Evolutionary conservation across 148 eudicot genomes (phyloP), one percentile per base, ranked within the genome.

Genomic region (Rhododendron mucronatum): DNA sequence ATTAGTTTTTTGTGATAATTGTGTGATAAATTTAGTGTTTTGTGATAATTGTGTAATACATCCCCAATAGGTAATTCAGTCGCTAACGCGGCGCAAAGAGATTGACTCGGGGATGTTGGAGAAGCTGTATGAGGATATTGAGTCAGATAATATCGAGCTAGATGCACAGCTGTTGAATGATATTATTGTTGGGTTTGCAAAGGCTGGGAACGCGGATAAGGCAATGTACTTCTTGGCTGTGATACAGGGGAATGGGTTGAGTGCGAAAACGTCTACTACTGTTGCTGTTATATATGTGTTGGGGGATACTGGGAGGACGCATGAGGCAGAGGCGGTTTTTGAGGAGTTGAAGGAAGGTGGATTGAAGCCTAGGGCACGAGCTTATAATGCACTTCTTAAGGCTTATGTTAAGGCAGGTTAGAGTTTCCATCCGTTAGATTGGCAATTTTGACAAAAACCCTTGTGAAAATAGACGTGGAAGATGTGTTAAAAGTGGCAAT

Each of bases 311-410:
- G 99, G 99, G 9, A 87, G 98, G 91, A 90, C 94, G 21, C 95
- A 91, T 82, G 99, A 97, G 87, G 99, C 99, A 0, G 99, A 97
- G 91, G 99, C 93, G 0, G 85, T 97, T 82, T 97, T 97, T 28
- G 98, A 95, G 92, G 99, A 97, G 94, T 85, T 97, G 89, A 97
- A 93, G 87, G 99, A 95, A 81, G 98, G 98, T 33, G 96, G 95
- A 48, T 73, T 94, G 89, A 92, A 87, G 86, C 99, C 99, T 12
- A 90, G 98, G 82, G 93, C 95, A 0, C 86, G 98, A 67, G 99
- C 99, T 81, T 97, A 94, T 85, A 97, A 97, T 78, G 98, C 98
- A n/a, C 95, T 97, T 51, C 90, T 97, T 87, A 97, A 90, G 86
- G 98, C 93, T 26, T 94, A 94, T 91, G 98, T 93, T 8, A 97